Base-by-base conservation (phyloP, 73 alveolate species). In the Symbiodinium natans region DNA sequence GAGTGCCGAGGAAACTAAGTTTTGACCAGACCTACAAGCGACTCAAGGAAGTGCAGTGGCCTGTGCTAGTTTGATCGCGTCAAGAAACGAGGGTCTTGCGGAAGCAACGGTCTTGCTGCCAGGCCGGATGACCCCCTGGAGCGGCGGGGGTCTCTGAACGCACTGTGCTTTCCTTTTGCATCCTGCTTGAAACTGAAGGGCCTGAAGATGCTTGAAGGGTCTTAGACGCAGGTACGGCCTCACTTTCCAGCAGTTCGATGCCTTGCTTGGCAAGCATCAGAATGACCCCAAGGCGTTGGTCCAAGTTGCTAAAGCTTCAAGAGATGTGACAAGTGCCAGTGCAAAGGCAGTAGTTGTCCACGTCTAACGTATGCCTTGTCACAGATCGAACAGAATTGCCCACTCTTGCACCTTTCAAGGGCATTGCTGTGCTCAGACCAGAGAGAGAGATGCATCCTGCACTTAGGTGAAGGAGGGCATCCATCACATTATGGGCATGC, bases 81-180 rank as follows among this genome's bases (percentile, higher is more conserved):
- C n/a, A n/a, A n/a, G 77, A 27, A 27, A 15, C 7, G 75, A 25
- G 75, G 36, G 33, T 56, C 31, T 1, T 25, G 21, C 13, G 75
- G 31, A 25, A 27, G n/a, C 59, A 9, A 13, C 59, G 21, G 15
- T 10, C 0, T 11, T 23, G 36, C 0, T 21, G 84, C 84, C 84
- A 88, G 95, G 95, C 95, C 95, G 31, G 95, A 88, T 36, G 95
- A 88, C 38, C 95, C 95, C 21, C 48, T 88, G 80, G 85, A 88
- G 34, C 74, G 74, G 95, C 39, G 21, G 85, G 95, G 86, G 25
- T 11, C 63, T 52, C 63, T 3, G n/a, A 40, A 13, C 13, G 29
- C 25, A 15, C 33, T 21, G 41, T 15, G 3, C 39, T 10, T 29
- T 29, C 48, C 9, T 23, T 75, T n/a, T 42, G 29, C 15, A 10